Evolutionary conservation across 495 filamentous ascomycete genomes (phyloP).

Genomic region (Penicillium pancosmium): DNA sequence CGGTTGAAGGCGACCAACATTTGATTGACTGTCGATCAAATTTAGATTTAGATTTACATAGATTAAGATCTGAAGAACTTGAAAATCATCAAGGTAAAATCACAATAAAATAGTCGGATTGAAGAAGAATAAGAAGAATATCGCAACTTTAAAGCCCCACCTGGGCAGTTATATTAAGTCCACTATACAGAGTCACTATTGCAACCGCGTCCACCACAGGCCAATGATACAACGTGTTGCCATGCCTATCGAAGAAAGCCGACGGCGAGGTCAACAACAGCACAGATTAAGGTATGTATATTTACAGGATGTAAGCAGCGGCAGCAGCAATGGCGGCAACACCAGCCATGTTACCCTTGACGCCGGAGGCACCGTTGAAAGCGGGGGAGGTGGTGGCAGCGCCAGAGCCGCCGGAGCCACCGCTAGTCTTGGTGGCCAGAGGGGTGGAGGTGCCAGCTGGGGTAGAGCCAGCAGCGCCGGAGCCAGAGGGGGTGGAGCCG

Average conservation of each 20-base stretch:
- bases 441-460: slow-evolving; percentile 19
- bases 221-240: not conserved
- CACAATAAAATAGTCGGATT: not conserved
- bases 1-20: no score
- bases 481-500: slow-evolving; percentile 2
- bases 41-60: no score
- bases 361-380: slow-evolving; percentile 28
- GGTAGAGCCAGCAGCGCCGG: slow-evolving; percentile 7
- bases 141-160: not conserved
- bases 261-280: not conserved
- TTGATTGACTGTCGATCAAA: no score
- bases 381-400: slow-evolving; percentile 22
- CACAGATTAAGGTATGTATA: slow-evolving; percentile 15
- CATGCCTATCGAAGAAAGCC: not conserved
- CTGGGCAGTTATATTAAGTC: slow-evolving; percentile 1
- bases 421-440: slow-evolving; percentile 2
- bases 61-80: not conserved
- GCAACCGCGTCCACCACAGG: not conserved
- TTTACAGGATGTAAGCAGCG: slow-evolving; percentile 39
- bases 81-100: not conserved
- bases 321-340: slow-evolving; percentile 32
- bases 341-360: slow-evolving; percentile 37
- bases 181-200: slow-evolving; percentile 7
- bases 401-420: slow-evolving; percentile 12
- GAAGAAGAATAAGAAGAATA: not conserved